Percentiles rank a stretch among this genome's conserved stretches.
These are phyloP conservation scores for Globisporangium camurandrum DNA, from an alignment of 352 stramenopile genomes.

Conservation along the genomic window DNA sequence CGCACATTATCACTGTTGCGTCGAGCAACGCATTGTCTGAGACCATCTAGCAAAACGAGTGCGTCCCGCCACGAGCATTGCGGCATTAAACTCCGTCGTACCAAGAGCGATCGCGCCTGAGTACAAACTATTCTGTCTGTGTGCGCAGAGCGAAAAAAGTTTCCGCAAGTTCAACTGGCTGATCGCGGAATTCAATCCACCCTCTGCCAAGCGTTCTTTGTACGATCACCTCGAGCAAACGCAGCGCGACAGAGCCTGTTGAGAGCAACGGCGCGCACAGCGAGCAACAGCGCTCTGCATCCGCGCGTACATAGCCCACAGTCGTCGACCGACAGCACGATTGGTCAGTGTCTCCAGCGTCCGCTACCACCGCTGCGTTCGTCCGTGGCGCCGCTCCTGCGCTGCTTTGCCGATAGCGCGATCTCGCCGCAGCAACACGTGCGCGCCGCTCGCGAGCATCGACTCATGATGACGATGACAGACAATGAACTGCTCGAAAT, in stretches of 20 bases:
- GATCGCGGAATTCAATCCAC: too few species aligned
- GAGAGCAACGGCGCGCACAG: conserved; percentile 5
- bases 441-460: background rate
- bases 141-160: too few species aligned
- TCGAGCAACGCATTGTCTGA: too few species aligned
- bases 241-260: conserved; percentile 9
- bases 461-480: conserved; percentile 15
- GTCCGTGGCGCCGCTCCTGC: conserved; percentile 8
- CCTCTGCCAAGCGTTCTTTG: too few species aligned
- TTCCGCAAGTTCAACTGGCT: too few species aligned
- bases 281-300: background rate
- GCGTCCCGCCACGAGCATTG: too few species aligned
- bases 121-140: too few species aligned
- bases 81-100: too few species aligned
- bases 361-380: conserved; percentile 13
- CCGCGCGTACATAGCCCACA: background rate
- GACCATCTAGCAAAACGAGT: too few species aligned
- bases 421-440: conserved; percentile 5
- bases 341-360: conserved; percentile 48
- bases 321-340: conserved; percentile 18
- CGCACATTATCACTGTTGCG: too few species aligned
- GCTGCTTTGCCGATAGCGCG: conserved; percentile 9
- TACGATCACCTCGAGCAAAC: background rate
- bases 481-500: conserved; percentile 3
- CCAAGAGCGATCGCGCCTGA: too few species aligned